Evolutionary conservation across 345 rosid genomes (phyloP), one percentile per base, ranked within the genome.

Genomic region (Salix suchowensis): DNA sequence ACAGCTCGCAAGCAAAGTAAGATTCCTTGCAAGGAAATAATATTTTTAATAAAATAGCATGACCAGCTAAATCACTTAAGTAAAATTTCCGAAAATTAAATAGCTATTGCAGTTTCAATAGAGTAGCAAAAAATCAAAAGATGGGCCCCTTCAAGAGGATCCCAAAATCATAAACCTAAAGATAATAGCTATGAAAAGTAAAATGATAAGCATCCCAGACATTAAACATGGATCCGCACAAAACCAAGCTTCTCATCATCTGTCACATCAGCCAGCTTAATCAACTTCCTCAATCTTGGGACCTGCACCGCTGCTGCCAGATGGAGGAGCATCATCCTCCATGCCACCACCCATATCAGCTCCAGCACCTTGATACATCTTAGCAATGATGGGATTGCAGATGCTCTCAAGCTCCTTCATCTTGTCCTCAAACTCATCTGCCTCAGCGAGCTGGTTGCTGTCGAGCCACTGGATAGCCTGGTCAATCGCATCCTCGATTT

Each of bases 401-500:
- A 74, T 64, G 77, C 77, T 65, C 58, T 65, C 77, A 2, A 74
- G 77, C 32, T 74, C 77, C 60, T 74, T 74, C 77, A 74, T 55
- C 68, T 73, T 73, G 68, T 73, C 76, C 37, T 73, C 76, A 24
- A 73, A 73, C 67, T 73, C 68, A 2, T 68, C 71, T 2, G 71
- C 34, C 16, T 68, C 71, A 5, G 71, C 71, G 2, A 68, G 71
- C 18, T 68, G 71, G 21, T 68, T 68, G 32, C 32, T 2, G 32
- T 68, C 79, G 0, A 76, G 30, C 79, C 79, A 76, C 13, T 76
- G 60, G 65, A 76, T 69, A 19, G 74, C 74, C 26, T 69, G 28
- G 6, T 76, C 79, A 58, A 69, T 76, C 18, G 79, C 79, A 69
- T 76, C 79, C 42, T 76, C 79, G 8, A 76, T 76, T 46, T 77